Conservation (phyloP, 2,329 filamentous ascomycete species). For the Sclerotinia nivalis region DNA sequence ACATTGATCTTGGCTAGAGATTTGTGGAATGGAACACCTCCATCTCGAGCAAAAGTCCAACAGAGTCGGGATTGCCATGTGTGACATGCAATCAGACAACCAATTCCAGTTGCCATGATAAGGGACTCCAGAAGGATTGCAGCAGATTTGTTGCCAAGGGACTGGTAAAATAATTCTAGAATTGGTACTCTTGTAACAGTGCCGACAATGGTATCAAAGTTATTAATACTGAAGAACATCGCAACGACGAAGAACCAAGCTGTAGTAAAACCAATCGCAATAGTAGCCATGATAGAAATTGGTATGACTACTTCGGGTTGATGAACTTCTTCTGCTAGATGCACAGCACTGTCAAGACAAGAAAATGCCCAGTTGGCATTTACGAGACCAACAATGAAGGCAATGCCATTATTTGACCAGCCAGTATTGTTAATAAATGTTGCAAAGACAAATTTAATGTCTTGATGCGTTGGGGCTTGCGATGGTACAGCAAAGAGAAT, state of each 20-base stretch:
- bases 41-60: constrained; percentile 25
- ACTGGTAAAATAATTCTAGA: constrained; percentile 18
- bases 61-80: constrained; percentile 23
- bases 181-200: constrained; percentile 14
- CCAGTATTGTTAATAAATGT: constrained; percentile 26
- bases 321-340: constrained; percentile 24
- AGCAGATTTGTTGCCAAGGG: constrained; percentile 1
- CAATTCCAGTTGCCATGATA: constrained; percentile 15
- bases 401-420: constrained; percentile 23
- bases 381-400: constrained; percentile 24
- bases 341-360: constrained; percentile 22
- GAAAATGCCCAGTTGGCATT: constrained; percentile 23
- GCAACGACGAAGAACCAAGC: constrained; percentile 22
- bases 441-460: constrained; percentile 22
- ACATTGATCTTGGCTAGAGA: constrained; percentile 18
- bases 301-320: constrained; percentile 21
- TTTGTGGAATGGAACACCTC: constrained; percentile 16
- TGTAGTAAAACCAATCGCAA: constrained; percentile 20
- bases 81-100: constrained; percentile 18
- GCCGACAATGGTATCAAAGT: constrained; percentile 21
- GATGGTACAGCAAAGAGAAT: constrained; percentile 17
- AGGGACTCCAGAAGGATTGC: constrained; percentile 20
- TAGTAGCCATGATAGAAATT: constrained; percentile 20
- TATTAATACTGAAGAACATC: constrained; percentile 22
- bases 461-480: constrained; percentile 21